Evolutionary conservation across 495 filamentous ascomycete genomes (phyloP).

Genomic region (Hyaloscypha finlandica): DNA sequence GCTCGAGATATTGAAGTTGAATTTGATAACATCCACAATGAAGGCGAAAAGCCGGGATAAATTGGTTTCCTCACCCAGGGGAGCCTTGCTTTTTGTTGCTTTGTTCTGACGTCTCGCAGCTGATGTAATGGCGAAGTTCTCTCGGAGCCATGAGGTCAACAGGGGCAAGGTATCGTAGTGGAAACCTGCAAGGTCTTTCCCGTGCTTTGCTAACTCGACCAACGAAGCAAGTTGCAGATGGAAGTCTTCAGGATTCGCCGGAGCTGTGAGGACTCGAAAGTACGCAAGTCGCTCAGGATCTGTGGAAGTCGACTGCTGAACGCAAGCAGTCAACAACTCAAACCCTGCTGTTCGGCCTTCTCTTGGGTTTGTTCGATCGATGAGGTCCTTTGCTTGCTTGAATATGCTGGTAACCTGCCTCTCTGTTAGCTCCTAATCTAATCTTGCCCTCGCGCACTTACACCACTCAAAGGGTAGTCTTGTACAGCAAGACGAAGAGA

Average conservation of each 20-base stretch:
- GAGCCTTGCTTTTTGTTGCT: conserved; percentile 43
- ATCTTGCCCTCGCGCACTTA: conserved; percentile 24
- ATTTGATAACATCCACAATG: conserved; percentile 76
- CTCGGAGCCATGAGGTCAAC: conserved; percentile 57
- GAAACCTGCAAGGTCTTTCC: conserved; percentile 64
- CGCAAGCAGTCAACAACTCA: conserved; percentile 65
- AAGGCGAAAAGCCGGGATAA: conserved; percentile 72
- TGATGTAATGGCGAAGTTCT: conserved; percentile 55
- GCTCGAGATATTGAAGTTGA: conserved; percentile 75
- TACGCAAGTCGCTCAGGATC: conserved; percentile 66
- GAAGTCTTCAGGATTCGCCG: conserved; percentile 57
- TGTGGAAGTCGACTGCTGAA: conserved; percentile 57
- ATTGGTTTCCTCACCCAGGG: conserved; percentile 64
- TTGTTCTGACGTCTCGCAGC: conserved; percentile 47
- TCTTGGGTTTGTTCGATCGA: conserved; percentile 53
- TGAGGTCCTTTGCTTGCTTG: conserved; percentile 64
- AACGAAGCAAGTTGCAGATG: conserved; percentile 64
- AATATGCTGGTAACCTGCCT: conserved; percentile 49
- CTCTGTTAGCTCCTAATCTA: neutral
- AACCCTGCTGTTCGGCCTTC: conserved; percentile 59
- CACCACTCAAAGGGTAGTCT: conserved; percentile 58
- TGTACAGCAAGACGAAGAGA: conserved; percentile 53
- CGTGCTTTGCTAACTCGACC: conserved; percentile 61
- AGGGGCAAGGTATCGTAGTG: conserved; percentile 62
- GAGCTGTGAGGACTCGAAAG: conserved; percentile 58